phyloP scores from a whole-genome alignment of 2,329 filamentous ascomycete species.

The Neonectria coccinea region DNA sequence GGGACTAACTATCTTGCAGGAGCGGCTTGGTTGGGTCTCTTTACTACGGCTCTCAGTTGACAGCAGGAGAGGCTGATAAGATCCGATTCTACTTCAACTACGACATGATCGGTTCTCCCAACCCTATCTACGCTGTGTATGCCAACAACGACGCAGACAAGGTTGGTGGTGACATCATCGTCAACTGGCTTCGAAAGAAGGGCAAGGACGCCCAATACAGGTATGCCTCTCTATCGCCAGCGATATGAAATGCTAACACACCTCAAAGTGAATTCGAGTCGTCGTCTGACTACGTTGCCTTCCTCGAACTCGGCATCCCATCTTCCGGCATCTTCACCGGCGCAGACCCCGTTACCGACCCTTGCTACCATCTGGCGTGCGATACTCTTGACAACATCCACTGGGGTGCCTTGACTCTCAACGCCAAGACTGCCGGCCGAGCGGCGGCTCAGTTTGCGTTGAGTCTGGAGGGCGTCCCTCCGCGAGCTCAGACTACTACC shows the following conservation, averaged over 20 bases:
- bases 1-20: constrained; percentile 39
- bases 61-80: constrained; percentile 58
- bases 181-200: constrained; percentile 51
- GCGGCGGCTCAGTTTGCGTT: constrained; percentile 58
- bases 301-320: constrained; percentile 55
- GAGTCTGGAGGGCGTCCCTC: constrained; percentile 51
- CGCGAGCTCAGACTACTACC: constrained; percentile 46
- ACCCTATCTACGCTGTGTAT: constrained; percentile 56
- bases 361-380: constrained; percentile 55
- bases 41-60: constrained; percentile 54
- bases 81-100: constrained; percentile 77
- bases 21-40: constrained; percentile 58
- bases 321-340: constrained; percentile 57
- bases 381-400: constrained; percentile 57
- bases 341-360: constrained; percentile 50
- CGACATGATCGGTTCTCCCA: constrained; percentile 72
- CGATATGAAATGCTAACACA: constrained; percentile 14
- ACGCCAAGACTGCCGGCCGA: constrained; percentile 61
- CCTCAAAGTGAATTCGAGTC: constrained; percentile 49
- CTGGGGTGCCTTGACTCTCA: constrained; percentile 54
- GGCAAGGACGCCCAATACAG: constrained; percentile 50
- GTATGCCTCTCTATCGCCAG: constrained; percentile 30
- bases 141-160: constrained; percentile 54
- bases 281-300: constrained; percentile 57
- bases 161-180: constrained; percentile 50